These are phyloP conservation scores for Solanum appendiculatum DNA, from an alignment of 257 asterid species.

Conservation along the genomic window DNA sequence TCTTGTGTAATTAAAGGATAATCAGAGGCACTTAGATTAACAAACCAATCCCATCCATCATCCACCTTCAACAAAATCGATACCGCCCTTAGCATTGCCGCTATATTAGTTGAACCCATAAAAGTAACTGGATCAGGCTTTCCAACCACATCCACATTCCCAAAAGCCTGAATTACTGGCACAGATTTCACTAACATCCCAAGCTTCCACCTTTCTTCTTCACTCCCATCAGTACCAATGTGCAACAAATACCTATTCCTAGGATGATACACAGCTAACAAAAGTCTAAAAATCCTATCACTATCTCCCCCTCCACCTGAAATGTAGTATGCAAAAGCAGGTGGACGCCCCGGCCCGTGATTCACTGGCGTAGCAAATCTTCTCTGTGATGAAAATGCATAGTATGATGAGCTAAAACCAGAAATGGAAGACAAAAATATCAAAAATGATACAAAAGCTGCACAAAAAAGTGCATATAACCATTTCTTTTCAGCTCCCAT, in stretches of 20 bases:
- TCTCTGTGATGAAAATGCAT: conserved; percentile 49
- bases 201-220: conserved; percentile 63
- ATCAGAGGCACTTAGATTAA: conserved; percentile 79
- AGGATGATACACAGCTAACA: conserved; percentile 92
- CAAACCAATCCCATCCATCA: conserved; percentile 92
- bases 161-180: conserved; percentile 70
- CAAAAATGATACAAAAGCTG: conserved; percentile 68
- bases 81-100: conserved; percentile 74
- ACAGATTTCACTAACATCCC: conserved; percentile 60
- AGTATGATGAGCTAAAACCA: conserved; percentile 75
- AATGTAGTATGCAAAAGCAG: conserved; percentile 82
- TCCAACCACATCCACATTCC: conserved; percentile 93
- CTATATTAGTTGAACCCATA: conserved; percentile 86
- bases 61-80: conserved; percentile 79
- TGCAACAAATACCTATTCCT: conserved; percentile 93
- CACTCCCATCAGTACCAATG: conserved; percentile 59
- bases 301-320: conserved; percentile 71
- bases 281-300: conserved; percentile 68
- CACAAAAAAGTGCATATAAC: conserved; percentile 84
- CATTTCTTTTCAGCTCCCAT: conserved; percentile 90
- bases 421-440: conserved; percentile 62
- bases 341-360: conserved; percentile 74
- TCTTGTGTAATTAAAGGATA: conserved; percentile 92
- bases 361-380: conserved; percentile 45
- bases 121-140: conserved; percentile 91